Conservation (phyloP, 371 early-diverging fungal species). For the Mortierella sp. region DNA sequence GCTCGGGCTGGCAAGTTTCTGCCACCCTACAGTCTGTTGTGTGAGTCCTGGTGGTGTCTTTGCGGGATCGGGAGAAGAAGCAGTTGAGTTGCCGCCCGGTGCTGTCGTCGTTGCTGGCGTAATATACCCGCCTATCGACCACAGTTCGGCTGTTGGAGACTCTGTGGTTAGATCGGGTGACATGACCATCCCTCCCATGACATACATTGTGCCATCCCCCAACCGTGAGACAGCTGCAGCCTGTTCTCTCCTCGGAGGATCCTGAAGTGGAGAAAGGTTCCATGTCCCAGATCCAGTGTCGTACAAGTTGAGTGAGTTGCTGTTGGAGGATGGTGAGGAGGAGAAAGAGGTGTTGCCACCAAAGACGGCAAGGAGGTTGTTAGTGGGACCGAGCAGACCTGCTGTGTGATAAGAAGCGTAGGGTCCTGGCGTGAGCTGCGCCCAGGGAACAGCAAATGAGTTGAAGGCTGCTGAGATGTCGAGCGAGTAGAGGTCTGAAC, state of each 20-base stretch:
- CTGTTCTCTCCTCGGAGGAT: constrained; percentile 47
- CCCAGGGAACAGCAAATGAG: constrained; percentile 48
- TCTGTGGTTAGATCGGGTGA: constrained; percentile 26
- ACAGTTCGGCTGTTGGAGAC: constrained; percentile 35
- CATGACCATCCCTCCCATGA: constrained; percentile 45
- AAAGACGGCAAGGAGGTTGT: constrained; percentile 38
- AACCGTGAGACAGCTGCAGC: constrained; percentile 33
- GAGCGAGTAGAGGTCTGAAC: constrained; percentile 50
- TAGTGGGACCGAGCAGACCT: constrained; percentile 31
- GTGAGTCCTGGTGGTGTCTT: constrained; percentile 34
- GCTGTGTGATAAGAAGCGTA: constrained; percentile 47
- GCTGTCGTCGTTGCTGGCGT: constrained; percentile 10
- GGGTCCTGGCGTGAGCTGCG: constrained; percentile 47
- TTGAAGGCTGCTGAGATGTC: constrained; percentile 47
- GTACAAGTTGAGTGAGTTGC: constrained; percentile 39
- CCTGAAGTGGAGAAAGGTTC: constrained; percentile 34
- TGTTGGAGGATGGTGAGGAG: constrained; percentile 9
- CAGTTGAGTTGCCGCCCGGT: constrained; percentile 3
- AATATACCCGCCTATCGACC: constrained; percentile 47
- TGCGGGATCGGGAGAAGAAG: neutral
- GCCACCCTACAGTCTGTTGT: constrained; percentile 40
- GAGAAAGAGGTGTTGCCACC: constrained; percentile 55
- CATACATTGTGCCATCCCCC: constrained; percentile 51
- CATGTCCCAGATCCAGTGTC: constrained; percentile 37
- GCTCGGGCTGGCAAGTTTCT: constrained; percentile 20